phyloP scores from a whole-genome alignment of 495 filamentous ascomycete genomes.

The Penicillium simplicissimum region DNA sequence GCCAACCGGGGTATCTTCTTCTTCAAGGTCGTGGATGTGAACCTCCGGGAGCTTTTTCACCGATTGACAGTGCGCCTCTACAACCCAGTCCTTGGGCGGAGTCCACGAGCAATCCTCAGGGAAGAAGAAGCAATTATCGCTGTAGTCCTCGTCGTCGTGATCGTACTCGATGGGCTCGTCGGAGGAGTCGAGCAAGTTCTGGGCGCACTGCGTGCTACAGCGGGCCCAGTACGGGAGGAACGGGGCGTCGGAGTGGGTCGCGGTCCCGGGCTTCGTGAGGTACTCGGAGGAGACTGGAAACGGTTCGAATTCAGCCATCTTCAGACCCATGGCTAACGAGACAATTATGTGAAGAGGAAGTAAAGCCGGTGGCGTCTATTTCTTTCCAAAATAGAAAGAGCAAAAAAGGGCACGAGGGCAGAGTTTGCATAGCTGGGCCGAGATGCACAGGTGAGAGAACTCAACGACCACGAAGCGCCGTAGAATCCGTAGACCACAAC shows the following conservation, averaged over 20 bases:
- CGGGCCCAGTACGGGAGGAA: slow-evolving; percentile 48
- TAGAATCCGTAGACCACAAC: slow-evolving; percentile 7
- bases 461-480: slow-evolving; percentile 3
- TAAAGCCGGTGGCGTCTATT: slow-evolving; percentile 4
- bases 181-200: slow-evolving; percentile 43
- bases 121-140: slow-evolving; percentile 51
- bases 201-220: slow-evolving; percentile 40
- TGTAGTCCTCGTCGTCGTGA: slow-evolving; percentile 48
- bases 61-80: slow-evolving; percentile 20
- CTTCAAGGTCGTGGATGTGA: background rate
- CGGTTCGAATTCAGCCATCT: slow-evolving; percentile 34
- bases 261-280: slow-evolving; percentile 19
- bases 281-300: slow-evolving; percentile 24
- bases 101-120: slow-evolving; percentile 51
- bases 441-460: slow-evolving; percentile 6
- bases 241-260: slow-evolving; percentile 15
- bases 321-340: slow-evolving; percentile 27
- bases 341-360: background rate
- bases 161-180: slow-evolving; percentile 51
- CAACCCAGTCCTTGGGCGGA: slow-evolving; percentile 35
- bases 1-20: background rate
- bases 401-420: slow-evolving; percentile 14
- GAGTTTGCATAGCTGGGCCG: slow-evolving; percentile 18
- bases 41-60: slow-evolving; percentile 6
- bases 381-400: slow-evolving; percentile 17